Evolutionary conservation across 2,329 filamentous ascomycete species (phyloP).

Genomic region (Aspergillus glaucus): DNA sequence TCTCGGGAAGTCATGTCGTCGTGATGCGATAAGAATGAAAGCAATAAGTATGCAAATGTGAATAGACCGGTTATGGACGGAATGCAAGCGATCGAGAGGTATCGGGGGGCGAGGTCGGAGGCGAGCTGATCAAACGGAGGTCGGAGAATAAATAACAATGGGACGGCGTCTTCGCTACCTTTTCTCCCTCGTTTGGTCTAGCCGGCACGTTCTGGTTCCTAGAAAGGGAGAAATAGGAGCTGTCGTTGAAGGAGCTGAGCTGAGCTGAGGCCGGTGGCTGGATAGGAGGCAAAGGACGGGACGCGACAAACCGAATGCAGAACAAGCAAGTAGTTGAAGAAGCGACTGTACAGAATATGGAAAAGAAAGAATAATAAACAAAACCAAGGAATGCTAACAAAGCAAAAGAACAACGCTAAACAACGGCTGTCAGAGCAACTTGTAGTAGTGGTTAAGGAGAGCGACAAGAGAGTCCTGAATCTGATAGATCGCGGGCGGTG

Average conservation of each 20-base stretch:
- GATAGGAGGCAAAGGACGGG: neutral
- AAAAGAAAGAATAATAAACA: neutral
- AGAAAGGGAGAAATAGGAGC: neutral
- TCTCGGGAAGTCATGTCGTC: slow-evolving; percentile 29
- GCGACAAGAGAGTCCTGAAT: neutral
- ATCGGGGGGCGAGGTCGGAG: neutral
- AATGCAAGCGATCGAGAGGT: neutral
- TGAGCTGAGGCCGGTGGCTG: neutral
- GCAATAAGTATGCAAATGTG: neutral
- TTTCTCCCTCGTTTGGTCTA: neutral
- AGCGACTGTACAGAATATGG: neutral
- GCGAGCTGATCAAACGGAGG: neutral
- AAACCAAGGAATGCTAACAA: neutral
- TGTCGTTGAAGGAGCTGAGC: neutral
- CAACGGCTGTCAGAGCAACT: neutral
- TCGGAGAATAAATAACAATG: neutral
- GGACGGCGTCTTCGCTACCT: neutral
- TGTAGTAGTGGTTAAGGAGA: neutral
- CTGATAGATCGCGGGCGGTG: neutral
- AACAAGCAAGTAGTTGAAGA: neutral
- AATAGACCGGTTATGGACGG: neutral
- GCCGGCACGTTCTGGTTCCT: neutral
- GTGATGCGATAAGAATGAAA: slow-evolving; percentile 2
- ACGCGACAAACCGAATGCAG: neutral
- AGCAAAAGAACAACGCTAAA: neutral